Percentiles rank a stretch among this genome's conserved stretches.
These are phyloP conservation scores for Microcera coccophila DNA, from an alignment of 2,329 filamentous ascomycete genomes.

Conservation along the genomic window DNA sequence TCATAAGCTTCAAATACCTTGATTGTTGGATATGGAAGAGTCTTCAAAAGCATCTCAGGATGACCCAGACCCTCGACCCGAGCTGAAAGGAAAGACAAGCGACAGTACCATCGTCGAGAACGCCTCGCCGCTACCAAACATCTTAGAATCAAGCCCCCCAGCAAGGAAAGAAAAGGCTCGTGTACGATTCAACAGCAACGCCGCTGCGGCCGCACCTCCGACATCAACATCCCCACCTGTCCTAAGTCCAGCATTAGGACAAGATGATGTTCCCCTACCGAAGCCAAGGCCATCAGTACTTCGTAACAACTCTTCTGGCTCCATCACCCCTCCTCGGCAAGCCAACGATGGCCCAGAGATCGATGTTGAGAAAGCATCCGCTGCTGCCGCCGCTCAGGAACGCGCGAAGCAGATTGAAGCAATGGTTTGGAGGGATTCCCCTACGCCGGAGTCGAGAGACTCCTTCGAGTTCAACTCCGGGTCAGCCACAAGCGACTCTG, in stretches of 20 bases:
- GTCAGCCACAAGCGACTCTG: conserved; percentile 27
- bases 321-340: conserved; percentile 28
- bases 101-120: background rate
- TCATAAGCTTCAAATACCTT: conserved; percentile 5
- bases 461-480: conserved; percentile 38
- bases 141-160: conserved; percentile 10
- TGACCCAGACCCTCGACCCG: conserved; percentile 20
- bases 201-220: conserved; percentile 29
- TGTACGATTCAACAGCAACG: conserved; percentile 47
- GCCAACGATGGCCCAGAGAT: conserved; percentile 25
- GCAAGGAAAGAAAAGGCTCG: conserved; percentile 43
- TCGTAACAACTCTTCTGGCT: conserved; percentile 40
- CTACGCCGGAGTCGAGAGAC: conserved; percentile 29
- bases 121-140: background rate
- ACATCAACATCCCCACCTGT: conserved; percentile 12
- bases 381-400: conserved; percentile 40
- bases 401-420: conserved; percentile 42
- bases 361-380: conserved; percentile 22
- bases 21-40: conserved; percentile 15
- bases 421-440: conserved; percentile 34
- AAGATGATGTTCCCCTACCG: conserved; percentile 12
- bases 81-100: background rate
- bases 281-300: conserved; percentile 41
- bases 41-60: conserved; percentile 17
- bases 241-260: conserved; percentile 15